These are phyloP conservation scores for Solanum verrucosum DNA, from an alignment of 257 asterid genomes.

Conservation along the genomic window DNA sequence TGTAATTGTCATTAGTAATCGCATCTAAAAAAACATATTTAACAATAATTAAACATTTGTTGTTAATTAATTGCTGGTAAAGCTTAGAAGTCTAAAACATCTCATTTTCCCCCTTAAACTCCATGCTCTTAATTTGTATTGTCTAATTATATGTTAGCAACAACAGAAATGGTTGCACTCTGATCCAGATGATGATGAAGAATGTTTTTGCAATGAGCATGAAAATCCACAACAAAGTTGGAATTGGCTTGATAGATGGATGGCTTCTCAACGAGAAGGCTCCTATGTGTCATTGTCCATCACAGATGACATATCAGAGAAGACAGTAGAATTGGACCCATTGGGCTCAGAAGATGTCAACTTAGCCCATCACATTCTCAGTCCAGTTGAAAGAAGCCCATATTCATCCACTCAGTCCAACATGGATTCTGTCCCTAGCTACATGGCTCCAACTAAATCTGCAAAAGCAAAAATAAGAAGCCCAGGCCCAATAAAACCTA, in stretches of 20 bases:
- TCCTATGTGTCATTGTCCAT: slow-evolving; percentile 22
- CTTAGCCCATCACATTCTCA: slow-evolving; percentile 16
- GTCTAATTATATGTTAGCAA: neutral
- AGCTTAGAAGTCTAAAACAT: no score
- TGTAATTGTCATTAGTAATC: no score
- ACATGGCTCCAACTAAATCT: slow-evolving; percentile 82
- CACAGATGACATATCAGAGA: slow-evolving; percentile 43
- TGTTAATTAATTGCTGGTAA: no score
- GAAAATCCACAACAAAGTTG: slow-evolving; percentile 60
- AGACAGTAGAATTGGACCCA: slow-evolving; percentile 58
- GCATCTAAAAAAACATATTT: no score
- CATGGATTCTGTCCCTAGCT: slow-evolving; percentile 44
- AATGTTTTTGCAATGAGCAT: slow-evolving; percentile 9
- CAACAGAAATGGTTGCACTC: slow-evolving; percentile 11
- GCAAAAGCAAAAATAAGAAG: slow-evolving; percentile 63
- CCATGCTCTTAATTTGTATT: neutral
- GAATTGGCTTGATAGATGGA: slow-evolving; percentile 90
- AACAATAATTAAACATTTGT: no score
- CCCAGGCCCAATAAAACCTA: slow-evolving; percentile 32
- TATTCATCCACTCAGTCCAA: slow-evolving; percentile 6
- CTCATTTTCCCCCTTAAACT: neutral
- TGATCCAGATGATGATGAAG: slow-evolving; percentile 3
- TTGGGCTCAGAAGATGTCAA: slow-evolving; percentile 23
- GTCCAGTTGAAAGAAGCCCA: slow-evolving; percentile 32
- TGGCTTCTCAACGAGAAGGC: slow-evolving; percentile 58